A percentile compares a stretch with the other conserved stretches of the same genome.
Conservation (phyloP, 768 basidiomycete genomes). For the Boletellus sp. region DNA sequence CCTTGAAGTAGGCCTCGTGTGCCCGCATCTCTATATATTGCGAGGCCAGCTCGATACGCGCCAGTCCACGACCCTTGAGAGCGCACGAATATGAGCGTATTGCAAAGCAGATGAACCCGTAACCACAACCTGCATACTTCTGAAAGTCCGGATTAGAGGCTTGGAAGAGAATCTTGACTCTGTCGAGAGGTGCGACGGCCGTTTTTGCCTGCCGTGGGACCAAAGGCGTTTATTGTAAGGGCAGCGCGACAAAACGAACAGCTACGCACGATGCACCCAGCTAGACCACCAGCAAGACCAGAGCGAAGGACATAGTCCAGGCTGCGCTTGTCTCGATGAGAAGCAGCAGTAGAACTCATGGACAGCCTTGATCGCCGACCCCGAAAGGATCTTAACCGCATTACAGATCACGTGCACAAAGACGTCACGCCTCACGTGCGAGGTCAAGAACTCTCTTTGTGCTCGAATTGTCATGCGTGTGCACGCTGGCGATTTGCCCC, state of each 20-base stretch:
- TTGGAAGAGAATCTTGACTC: conserved; percentile 98
- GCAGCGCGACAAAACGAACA: neutral
- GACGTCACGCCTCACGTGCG: no score
- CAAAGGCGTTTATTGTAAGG: conserved; percentile 9
- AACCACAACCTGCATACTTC: conserved; percentile 80
- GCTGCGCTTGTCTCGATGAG: conserved; percentile 50
- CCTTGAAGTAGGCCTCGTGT: conserved; percentile 87
- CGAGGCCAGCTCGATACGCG: conserved; percentile 67
- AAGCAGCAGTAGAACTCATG: conserved; percentile 35
- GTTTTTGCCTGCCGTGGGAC: conserved; percentile 72
- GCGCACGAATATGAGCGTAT: conserved; percentile 5
- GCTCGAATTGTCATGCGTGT: no score
- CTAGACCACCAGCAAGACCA: conserved; percentile 88
- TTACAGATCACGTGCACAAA: conserved; percentile 12
- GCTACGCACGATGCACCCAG: conserved; percentile 82
- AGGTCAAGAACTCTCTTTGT: no score
- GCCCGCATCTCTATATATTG: conserved; percentile 69
- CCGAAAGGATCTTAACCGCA: conserved; percentile 13
- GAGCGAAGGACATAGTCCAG: conserved; percentile 69
- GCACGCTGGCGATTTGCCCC: no score
- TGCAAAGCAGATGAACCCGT: conserved; percentile 22
- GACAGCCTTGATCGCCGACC: conserved; percentile 11
- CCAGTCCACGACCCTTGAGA: conserved; percentile 80
- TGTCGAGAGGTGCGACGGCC: conserved; percentile 90
- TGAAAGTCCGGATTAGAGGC: conserved; percentile 93